Evolutionary conservation across 2,329 filamentous ascomycete genomes (phyloP).

Genomic region (Colletotrichum navitas): DNA sequence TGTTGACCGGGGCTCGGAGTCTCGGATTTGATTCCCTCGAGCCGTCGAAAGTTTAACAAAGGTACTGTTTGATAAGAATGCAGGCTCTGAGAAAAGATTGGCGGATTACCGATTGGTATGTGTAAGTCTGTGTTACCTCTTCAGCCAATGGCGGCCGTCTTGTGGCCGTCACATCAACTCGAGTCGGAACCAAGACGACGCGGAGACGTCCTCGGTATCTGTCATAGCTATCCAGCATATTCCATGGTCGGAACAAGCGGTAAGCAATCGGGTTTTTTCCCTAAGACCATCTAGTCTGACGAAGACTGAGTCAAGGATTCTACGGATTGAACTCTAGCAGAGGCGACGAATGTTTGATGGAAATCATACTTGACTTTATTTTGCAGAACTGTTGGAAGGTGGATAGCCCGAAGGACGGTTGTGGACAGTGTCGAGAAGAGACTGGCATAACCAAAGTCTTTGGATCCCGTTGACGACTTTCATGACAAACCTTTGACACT

Average conservation of each 20-base stretch:
- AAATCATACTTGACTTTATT: background rate
- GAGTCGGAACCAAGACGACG: background rate
- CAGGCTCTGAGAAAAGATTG: too few species aligned
- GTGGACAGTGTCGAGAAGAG: background rate
- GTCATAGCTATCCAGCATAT: background rate
- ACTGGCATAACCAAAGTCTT: too few species aligned
- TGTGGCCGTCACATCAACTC: background rate
- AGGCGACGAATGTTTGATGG: background rate
- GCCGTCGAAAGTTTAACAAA: background rate
- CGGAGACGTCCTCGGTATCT: background rate
- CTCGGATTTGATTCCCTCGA: background rate
- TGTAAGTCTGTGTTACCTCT: background rate
- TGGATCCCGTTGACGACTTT: background rate
- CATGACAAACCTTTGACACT: background rate
- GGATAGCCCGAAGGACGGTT: too few species aligned
- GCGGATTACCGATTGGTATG: too few species aligned
- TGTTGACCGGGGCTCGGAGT: conserved; percentile 6
- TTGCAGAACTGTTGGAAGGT: background rate
- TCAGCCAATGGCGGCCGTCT: background rate
- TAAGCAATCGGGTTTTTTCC: background rate
- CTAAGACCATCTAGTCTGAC: background rate
- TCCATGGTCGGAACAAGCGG: background rate
- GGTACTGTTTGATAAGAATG: background rate
- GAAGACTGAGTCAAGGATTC: background rate
- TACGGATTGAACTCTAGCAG: background rate